These are phyloP conservation scores for Sclerotinia sclerotiorum DNA, from an alignment of 2,329 filamentous ascomycete species.

Conservation along the genomic window DNA sequence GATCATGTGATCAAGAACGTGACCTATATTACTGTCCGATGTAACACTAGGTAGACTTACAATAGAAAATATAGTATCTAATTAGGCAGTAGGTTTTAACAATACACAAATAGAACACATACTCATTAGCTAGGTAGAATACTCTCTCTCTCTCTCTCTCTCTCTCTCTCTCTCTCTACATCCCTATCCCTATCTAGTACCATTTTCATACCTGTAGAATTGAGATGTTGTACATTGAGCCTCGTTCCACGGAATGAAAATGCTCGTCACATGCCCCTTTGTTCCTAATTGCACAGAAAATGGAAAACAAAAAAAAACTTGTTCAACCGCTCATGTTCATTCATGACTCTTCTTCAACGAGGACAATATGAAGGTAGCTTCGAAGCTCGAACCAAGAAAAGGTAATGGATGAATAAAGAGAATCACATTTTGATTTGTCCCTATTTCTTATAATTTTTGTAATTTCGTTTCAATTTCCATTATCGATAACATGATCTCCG, in stretches of 20 bases:
- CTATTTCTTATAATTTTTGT: slow-evolving; percentile 5
- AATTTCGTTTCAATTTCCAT: slow-evolving; percentile 9
- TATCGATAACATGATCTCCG: slow-evolving; percentile 8
- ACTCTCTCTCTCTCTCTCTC: too few species aligned
- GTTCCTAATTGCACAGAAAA: background rate
- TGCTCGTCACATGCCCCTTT: background rate
- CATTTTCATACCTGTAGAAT: background rate
- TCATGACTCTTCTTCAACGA: background rate
- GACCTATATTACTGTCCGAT: too few species aligned
- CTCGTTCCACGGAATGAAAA: background rate
- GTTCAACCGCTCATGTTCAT: background rate
- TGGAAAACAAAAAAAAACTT: background rate
- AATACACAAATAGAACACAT: too few species aligned
- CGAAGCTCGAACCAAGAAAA: background rate
- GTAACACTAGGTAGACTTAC: too few species aligned
- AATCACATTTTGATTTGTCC: slow-evolving; percentile 12
- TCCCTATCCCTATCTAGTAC: too few species aligned
- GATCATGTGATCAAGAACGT: too few species aligned
- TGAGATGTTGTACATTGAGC: background rate
- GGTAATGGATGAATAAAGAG: slow-evolving; percentile 9
- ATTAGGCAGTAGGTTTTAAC: too few species aligned
- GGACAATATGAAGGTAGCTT: slow-evolving; percentile 13
- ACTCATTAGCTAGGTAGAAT: too few species aligned
- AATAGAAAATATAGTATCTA: too few species aligned
- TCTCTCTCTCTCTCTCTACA: too few species aligned